Evolutionary conservation across 768 basidiomycete genomes (phyloP), one percentile per base, ranked within the genome.

Genomic region (Termitomyces sp.): DNA sequence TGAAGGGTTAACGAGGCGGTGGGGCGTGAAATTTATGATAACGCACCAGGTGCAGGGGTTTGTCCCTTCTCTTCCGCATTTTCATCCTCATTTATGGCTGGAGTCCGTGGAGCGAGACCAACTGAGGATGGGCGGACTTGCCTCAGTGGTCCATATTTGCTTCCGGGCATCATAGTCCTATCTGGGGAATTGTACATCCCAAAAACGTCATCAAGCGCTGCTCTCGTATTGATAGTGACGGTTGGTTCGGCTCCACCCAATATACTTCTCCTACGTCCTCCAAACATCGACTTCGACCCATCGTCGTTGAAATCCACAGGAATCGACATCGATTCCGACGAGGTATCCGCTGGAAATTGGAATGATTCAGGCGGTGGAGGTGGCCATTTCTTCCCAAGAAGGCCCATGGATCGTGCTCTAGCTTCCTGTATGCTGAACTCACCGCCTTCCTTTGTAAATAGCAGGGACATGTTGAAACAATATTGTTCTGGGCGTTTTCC

Each of bases 201-300:
- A 73, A 95, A 94, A 42, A 98, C 93, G 67, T 98, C 94, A 13
- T 85, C 90, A 34, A 97, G 79, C 4, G 97, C 97, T 62, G 93
- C 92, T 70, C 94, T 95, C 30, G 97, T 99, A 69, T 97, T 97
- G 65, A 98, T 93, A 0, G 97, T 99, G 6, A 98, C 88, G 0
- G 92, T 93, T 4, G 91, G 90, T 69, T 93, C 91, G 16, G 76
- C 78, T 16, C 71, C 79, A 30, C 50, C 50, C n/a, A 76, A 68
- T 33, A 80, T 63, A 59, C 78, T 81, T 72, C 76, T 82, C 54
- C 83, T 74, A 27, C 60, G 63, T 24, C 54, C 61, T 42, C 74
- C 75, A 52, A 68, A 64, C 10, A 75, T 78, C 37, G 79, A 72
- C 63, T 76, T 81, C 51, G 73, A 72, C 3, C 80, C 82, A 53